Percentiles rank a stretch among this genome's conserved stretches.
These are phyloP conservation scores for Coemansia erecta DNA, from an alignment of 192 early-diverging fungal genomes.

Conservation along the genomic window DNA sequence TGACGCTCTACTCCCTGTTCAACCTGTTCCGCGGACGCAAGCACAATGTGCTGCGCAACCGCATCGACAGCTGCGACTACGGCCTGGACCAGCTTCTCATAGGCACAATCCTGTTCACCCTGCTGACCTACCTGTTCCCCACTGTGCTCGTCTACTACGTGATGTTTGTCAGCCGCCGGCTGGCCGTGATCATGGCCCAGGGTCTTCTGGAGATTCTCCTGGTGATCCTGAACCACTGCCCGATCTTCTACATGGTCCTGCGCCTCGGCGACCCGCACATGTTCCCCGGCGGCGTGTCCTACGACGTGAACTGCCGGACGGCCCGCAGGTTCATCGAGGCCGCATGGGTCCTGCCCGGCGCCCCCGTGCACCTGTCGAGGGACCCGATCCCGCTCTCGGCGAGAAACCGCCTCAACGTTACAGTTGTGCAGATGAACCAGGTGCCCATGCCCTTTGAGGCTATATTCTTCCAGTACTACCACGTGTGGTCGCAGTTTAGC, in stretches of 20 bases:
- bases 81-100: slow-evolving; percentile 92
- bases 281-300: slow-evolving; percentile 74
- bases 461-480: slow-evolving; percentile 91
- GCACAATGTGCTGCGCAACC: slow-evolving; percentile 80
- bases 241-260: slow-evolving; percentile 89
- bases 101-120: slow-evolving; percentile 89
- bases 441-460: slow-evolving; percentile 68
- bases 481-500: slow-evolving; percentile 76
- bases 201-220: slow-evolving; percentile 80
- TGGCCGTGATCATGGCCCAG: slow-evolving; percentile 78
- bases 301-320: slow-evolving; percentile 20
- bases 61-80: slow-evolving; percentile 93
- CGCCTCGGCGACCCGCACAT: slow-evolving; percentile 82
- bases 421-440: slow-evolving; percentile 56
- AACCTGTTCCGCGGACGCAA: slow-evolving; percentile 84
- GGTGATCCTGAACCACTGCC: slow-evolving; percentile 94
- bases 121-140: slow-evolving; percentile 93
- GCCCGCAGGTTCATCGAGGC: slow-evolving; percentile 44
- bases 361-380: slow-evolving; percentile 39
- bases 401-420: slow-evolving; percentile 34
- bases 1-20: slow-evolving; percentile 80
- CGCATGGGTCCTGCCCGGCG: slow-evolving; percentile 39
- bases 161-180: slow-evolving; percentile 81
- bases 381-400: slow-evolving; percentile 48
- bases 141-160: slow-evolving; percentile 93